A percentile compares a stretch with the other conserved stretches of the same genome.
Evolutionary conservation across 345 rosid genomes (phyloP).

Genomic region (Camelina neglecta): DNA sequence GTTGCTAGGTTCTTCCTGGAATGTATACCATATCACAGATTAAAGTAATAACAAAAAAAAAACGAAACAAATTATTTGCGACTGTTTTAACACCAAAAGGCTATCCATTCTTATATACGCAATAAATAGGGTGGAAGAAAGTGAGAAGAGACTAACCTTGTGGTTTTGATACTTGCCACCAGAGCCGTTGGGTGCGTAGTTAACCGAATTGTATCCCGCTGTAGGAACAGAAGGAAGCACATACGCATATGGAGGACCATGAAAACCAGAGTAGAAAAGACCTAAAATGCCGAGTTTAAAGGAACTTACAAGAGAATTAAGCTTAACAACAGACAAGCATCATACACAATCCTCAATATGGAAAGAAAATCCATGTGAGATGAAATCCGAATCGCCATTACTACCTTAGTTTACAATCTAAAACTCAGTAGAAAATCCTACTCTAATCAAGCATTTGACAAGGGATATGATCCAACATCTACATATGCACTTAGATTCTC

Average conservation of each 20-base stretch:
- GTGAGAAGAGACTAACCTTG: conserved; percentile 61
- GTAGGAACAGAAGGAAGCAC: conserved; percentile 81
- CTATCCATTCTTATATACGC: neutral
- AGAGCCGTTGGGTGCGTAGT: conserved; percentile 73
- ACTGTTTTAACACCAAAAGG: conserved; percentile 16
- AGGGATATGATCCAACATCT: neutral
- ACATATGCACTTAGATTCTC: neutral
- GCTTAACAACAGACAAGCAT: conserved; percentile 38
- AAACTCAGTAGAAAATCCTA: conserved; percentile 3
- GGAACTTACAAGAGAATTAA: conserved; percentile 49
- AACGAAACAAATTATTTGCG: neutral
- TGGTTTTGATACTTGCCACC: conserved; percentile 82
- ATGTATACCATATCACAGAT: conserved; percentile 33
- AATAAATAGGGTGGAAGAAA: conserved; percentile 32
- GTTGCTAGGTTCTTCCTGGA: conserved; percentile 76
- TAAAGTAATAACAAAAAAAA: neutral
- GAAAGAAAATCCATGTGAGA: neutral
- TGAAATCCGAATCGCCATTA: conserved; percentile 12
- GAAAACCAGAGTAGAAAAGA: conserved; percentile 75
- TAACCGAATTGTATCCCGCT: conserved; percentile 64
- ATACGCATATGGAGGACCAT: conserved; percentile 65
- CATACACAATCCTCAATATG: conserved; percentile 15
- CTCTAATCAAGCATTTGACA: conserved; percentile 7
- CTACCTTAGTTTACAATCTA: conserved; percentile 22
- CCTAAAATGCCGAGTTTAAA: conserved; percentile 64